These are phyloP conservation scores for Hypoxylon sp. DNA, from an alignment of 2,329 filamentous ascomycete species.

Conservation along the genomic window DNA sequence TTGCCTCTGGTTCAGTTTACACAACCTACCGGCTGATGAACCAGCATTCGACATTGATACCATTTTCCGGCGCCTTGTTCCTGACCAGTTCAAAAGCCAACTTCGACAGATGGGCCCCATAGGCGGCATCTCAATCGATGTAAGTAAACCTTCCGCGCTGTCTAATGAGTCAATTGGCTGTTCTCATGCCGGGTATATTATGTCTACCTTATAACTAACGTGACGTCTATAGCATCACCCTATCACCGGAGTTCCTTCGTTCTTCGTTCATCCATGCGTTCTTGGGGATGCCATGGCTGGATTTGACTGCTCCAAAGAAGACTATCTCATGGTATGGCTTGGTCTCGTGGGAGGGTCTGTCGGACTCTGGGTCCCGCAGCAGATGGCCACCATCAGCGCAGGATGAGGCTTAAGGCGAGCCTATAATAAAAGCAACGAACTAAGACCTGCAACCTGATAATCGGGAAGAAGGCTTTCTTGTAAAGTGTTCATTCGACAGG, in stretches of 20 bases:
- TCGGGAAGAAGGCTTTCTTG: constrained; percentile 1
- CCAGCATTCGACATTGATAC: constrained; percentile 74
- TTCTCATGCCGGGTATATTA: constrained; percentile 58
- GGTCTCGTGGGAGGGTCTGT: constrained; percentile 87
- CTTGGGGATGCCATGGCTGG: constrained; percentile 83
- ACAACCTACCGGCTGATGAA: constrained; percentile 69
- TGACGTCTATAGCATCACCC: constrained; percentile 79
- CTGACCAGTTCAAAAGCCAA: constrained; percentile 72
- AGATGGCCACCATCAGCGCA: constrained; percentile 67
- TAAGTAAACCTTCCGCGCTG: constrained; percentile 64
- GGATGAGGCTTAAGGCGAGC: constrained; percentile 27
- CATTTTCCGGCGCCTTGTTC: constrained; percentile 79
- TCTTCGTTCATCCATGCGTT: constrained; percentile 94
- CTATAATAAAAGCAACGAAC: constrained; percentile 2
- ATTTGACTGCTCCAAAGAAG: constrained; percentile 72
- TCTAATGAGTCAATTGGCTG: constrained; percentile 54
- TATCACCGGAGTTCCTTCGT: constrained; percentile 80
- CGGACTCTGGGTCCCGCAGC: constrained; percentile 81
- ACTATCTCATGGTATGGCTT: constrained; percentile 90
- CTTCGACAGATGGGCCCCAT: constrained; percentile 74
- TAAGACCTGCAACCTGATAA: constrained; percentile 6
- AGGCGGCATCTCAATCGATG: constrained; percentile 82
- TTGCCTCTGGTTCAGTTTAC: constrained; percentile 81
- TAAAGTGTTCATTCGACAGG: constrained; percentile 1
- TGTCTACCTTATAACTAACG: constrained; percentile 56